Evolutionary conservation across 2,329 filamentous ascomycete genomes (phyloP), one percentile per base, ranked within the genome.

Genomic region (Stagonosporopsis tanaceti): DNA sequence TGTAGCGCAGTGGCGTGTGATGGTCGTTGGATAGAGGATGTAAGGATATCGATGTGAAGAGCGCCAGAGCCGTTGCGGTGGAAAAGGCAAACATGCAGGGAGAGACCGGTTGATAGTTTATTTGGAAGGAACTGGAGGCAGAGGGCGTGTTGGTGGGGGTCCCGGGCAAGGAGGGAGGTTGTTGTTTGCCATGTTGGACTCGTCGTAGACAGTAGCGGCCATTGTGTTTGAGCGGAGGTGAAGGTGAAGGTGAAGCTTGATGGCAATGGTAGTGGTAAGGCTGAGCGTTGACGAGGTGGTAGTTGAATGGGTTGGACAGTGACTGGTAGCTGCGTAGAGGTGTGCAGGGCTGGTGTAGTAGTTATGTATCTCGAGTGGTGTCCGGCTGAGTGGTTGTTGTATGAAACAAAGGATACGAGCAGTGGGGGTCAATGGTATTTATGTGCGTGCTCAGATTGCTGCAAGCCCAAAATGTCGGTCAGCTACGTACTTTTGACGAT

Each of bases 91-190:
- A 20, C 20, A 3, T 20, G 20, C 55, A 47, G 27, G 37, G 37
- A 14, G 17, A 41, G 40, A 51, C 30, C 34, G 35, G 42, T 22
- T 25, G 17, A n/a, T 20, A 20, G 46, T 64, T 67, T 78, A 79
- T 72, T 79, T 78, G 53, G 72, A 75, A 25, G 79, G 79, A 37
- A 80, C 73, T 32, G 79, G 79, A 64, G 79, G 79, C 44, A 81
- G 72, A 66, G 79, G 79, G 54, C 79, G 74, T 52, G 77, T 80
- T 62, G 79, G 79, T 68, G 79, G 79, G 61, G 79, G 79, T 53
- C 79, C 79, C 38, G 79, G 79, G 74, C 78, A 80, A 30, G 79
- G 79, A 58, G 79, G 79, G 41, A 80, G 77, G 69, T 77, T 80
- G 56, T 78, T 69, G 46, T 70, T 67, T 55, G 71, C 62, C 74